Evolutionary conservation across 108 stramenopile species (phyloP).

Genomic region (Skeletonema marinoi): DNA sequence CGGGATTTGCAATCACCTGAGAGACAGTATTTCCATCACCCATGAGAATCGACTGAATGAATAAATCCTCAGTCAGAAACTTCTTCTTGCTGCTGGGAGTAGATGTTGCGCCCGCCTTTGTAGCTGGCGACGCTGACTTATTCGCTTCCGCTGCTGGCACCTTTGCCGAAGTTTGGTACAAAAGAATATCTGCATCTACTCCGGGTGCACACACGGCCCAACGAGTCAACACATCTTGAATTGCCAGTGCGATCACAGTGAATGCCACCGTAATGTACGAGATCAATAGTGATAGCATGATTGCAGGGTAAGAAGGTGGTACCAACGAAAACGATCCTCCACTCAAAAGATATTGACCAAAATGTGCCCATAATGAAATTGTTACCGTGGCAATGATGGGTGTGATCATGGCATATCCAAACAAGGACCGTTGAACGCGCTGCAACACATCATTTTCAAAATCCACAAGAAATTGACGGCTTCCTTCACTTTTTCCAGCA

Average conservation of each 20-base stretch:
- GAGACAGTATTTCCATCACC: slow-evolving; percentile 35
- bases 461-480: not conserved
- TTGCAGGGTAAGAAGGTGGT: not conserved
- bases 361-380: slow-evolving; percentile 7
- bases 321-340: slow-evolving; percentile 1
- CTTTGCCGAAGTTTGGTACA: slow-evolving; percentile 3
- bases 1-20: slow-evolving; percentile 7
- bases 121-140: not conserved
- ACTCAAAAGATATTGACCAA: slow-evolving; percentile 1
- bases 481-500: not conserved
- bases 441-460: not conserved
- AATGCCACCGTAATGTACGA: slow-evolving; percentile 17
- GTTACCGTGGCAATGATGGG: slow-evolving; percentile 1
- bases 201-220: slow-evolving; percentile 37
- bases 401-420: slow-evolving; percentile 9
- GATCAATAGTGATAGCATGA: slow-evolving; percentile 15
- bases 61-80: slow-evolving; percentile 39
- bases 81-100: not conserved
- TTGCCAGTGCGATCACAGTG: slow-evolving; percentile 10
- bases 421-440: slow-evolving; percentile 6
- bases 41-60: slow-evolving; percentile 33
- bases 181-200: slow-evolving; percentile 25
- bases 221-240: slow-evolving; percentile 37
- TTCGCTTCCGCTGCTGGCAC: not conserved
- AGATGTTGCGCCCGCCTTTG: not conserved